Evolutionary conservation across 2,329 filamentous ascomycete species (phyloP).

Genomic region (Ilyonectria robusta): DNA sequence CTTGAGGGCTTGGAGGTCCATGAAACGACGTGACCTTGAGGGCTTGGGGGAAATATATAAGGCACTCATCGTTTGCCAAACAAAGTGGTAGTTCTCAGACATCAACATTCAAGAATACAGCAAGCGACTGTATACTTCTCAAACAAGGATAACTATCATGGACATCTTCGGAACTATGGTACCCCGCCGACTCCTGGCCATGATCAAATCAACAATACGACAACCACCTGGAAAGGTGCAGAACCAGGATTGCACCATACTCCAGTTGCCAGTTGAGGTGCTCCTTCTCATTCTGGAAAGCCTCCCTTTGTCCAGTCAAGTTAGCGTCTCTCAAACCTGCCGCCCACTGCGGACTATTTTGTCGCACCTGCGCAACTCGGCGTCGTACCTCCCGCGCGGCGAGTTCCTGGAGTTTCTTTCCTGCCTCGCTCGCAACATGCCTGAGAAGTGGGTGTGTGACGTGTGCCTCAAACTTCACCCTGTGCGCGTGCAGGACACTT

Average conservation of each 20-base stretch:
- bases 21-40: no score
- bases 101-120: no score
- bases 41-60: no score
- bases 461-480: conserved; percentile 22
- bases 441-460: conserved; percentile 30
- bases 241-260: neutral
- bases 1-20: no score
- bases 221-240: neutral
- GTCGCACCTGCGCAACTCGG: neutral
- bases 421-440: conserved; percentile 23
- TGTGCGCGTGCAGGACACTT: neutral
- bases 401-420: conserved; percentile 19
- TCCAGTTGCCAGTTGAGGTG: conserved; percentile 17
- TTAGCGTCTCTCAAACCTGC: conserved; percentile 22
- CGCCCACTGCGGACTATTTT: neutral
- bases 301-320: conserved; percentile 10
- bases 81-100: no score
- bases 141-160: no score
- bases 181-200: no score
- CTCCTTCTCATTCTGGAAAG: conserved; percentile 1
- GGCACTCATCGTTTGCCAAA: no score
- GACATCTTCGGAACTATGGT: no score
- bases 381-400: neutral
- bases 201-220: no score
- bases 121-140: no score